phyloP scores from a whole-genome alignment of 2,329 filamentous ascomycete genomes.

The Lecanoromycetidae sp. region DNA sequence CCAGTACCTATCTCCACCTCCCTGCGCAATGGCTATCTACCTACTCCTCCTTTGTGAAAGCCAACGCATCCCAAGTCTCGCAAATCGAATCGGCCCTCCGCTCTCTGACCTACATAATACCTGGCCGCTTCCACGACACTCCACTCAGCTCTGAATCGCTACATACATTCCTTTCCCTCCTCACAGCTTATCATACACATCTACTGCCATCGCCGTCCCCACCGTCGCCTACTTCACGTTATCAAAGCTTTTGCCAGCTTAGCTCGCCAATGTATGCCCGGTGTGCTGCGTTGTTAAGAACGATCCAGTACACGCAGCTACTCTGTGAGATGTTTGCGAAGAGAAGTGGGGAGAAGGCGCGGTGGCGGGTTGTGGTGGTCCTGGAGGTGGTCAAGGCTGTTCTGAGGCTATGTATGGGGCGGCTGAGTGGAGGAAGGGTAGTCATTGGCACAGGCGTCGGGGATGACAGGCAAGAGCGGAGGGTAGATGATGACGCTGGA shows the following conservation, averaged over 20 bases:
- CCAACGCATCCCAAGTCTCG: slow-evolving; percentile 84
- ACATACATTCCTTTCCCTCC: slow-evolving; percentile 76
- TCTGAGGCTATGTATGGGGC: slow-evolving; percentile 67
- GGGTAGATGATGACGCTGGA: slow-evolving; percentile 40
- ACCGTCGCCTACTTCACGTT: slow-evolving; percentile 48
- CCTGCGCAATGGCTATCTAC: slow-evolving; percentile 48
- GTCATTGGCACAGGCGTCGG: slow-evolving; percentile 75
- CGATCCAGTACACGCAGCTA: slow-evolving; percentile 88
- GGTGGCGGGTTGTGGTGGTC: slow-evolving; percentile 78
- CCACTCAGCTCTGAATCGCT: slow-evolving; percentile 13
- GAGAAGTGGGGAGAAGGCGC: slow-evolving; percentile 61
- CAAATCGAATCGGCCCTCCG: slow-evolving; percentile 90
- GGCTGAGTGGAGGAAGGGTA: slow-evolving; percentile 70
- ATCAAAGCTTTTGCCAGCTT: slow-evolving; percentile 51
- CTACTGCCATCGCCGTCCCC: slow-evolving; percentile 47
- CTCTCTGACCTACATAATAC: slow-evolving; percentile 62
- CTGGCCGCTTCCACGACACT: slow-evolving; percentile 14
- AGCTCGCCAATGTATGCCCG: slow-evolving; percentile 61
- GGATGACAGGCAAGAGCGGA: slow-evolving; percentile 67
- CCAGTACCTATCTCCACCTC: slow-evolving; percentile 1
- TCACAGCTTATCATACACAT: slow-evolving; percentile 85
- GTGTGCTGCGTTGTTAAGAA: slow-evolving; percentile 69
- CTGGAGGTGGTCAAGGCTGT: slow-evolving; percentile 78
- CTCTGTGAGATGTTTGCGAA: slow-evolving; percentile 97
- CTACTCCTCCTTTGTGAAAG: slow-evolving; percentile 84